Base-by-base conservation (phyloP, 345 rosid species). In the Bruguiera sexangula region DNA sequence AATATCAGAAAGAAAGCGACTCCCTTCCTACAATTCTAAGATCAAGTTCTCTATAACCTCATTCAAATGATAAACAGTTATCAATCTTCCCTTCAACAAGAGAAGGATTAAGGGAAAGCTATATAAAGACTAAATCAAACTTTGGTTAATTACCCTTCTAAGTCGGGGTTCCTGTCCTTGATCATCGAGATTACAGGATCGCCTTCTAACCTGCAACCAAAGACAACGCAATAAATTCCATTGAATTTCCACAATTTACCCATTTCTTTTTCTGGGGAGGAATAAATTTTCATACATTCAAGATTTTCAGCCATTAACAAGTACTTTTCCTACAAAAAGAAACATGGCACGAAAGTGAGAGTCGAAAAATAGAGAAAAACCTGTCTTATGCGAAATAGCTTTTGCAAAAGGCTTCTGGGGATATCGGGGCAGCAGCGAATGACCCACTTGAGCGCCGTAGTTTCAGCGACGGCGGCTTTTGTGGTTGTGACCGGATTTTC, bases 331-430 rank as follows among this genome's bases (percentile, higher is more conserved):
- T 8, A 21, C 20, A 3, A 22, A 9, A 55, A 55, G 59, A 55
- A 55, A 22, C 29, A 0, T 8, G 59, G 21, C 26, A 27, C 6
- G 50, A 55, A 56, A 58, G 32, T 20, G 4, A 6, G 15, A 57
- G 56, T 55, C 8, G 21, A 8, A 63, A 19, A 1, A 29, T 60
- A 74, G 31, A 36, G 22, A 27, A 6, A 32, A 68, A 93, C 97
- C 97, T 89, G 96, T 84, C 95, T 87, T 69, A 91, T 70, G 56
- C 96, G 95, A 60, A 94, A 91, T 22, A 94, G 90, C 79, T 91
- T 94, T 74, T 88, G 97, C 15, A 94, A 87, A 39, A 94, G 90
- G 66, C 61, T 88, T 78, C 90, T 85, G n/a, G 97, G 91, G 64
- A 94, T 69, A 69, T 88, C 89, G 11, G 96, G 97, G 81, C 95